Evolutionary conservation across 139 green algal genomes (phyloP), one percentile per base, ranked within the genome.

Genomic region (Trebouxia sp.): DNA sequence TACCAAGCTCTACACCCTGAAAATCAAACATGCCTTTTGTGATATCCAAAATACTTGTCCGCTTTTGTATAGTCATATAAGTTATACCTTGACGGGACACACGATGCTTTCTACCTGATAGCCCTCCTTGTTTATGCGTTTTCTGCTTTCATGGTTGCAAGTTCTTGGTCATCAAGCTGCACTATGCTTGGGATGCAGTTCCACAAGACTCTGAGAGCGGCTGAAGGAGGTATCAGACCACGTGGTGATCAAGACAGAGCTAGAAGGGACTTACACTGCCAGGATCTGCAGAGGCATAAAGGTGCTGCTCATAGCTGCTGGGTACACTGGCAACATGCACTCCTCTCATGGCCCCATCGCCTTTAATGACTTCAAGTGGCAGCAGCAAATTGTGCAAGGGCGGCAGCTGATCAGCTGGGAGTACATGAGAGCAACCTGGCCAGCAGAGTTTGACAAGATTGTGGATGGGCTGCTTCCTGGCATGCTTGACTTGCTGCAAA

Each of bases 221-320:
- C 1, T 43, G 30, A 69, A 69, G 30, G 9, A 42, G 58, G 10
- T 42, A 0, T 42, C 58, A 42, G 1, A 41, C 24, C 58, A 69
- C 30, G 10, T 69, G 10, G 58, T 69, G 58, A 20, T 42, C 58
- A 69, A 69, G 58, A 42, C 58, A 69, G 58, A 69, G 58, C 58
- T 69, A 30, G 58, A 69, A 42, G 58, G 58, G 58, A 69, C 58
- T 15, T 69, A 69, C 58, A 69, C 58, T n/a, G 58, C 58, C 58
- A 43, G 58, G 58, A 10, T 69, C 6, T 42, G 30, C 58, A 69
- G 30, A 42, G 8, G 9, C 9, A 43, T 69, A 3, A 69, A 69
- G 58, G 58, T 69, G 30, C 30, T 69, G 58, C 58, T 69, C 3
- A 39, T 42, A 42, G 30, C 58, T 42, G 58, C 58, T 26, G 58